A percentile compares a stretch with the other conserved stretches of the same genome.
Evolutionary conservation across 1,284 basidiomycete genomes (phyloP).

Genomic region (Boletus sp.): DNA sequence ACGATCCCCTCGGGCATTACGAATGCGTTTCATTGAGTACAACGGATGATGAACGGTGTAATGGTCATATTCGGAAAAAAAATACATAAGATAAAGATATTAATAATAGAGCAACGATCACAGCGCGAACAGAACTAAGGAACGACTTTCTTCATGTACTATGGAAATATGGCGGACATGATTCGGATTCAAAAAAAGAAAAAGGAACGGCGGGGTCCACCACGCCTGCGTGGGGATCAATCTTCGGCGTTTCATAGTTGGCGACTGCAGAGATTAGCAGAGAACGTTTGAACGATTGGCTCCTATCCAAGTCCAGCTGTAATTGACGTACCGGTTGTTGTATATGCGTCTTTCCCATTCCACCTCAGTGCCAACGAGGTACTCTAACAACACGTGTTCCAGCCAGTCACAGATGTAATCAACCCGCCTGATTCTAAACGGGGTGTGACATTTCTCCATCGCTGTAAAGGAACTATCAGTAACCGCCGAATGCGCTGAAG

Average conservation of each 20-base stretch:
- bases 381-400: slow-evolving; percentile 30
- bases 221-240: slow-evolving; percentile 3
- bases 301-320: background rate
- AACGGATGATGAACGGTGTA: slow-evolving; percentile 12
- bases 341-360: slow-evolving; percentile 35
- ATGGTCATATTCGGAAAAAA: background rate
- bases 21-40: background rate
- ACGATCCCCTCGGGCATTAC: background rate
- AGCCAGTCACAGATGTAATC: slow-evolving; percentile 35
- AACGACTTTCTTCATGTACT: background rate
- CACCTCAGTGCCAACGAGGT: slow-evolving; percentile 28
- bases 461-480: slow-evolving; percentile 15
- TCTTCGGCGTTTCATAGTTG: background rate
- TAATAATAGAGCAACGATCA: background rate
- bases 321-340: slow-evolving; percentile 24
- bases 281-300: background rate
- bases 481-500: background rate
- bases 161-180: background rate
- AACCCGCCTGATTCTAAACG: slow-evolving; percentile 32
- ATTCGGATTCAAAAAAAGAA: background rate
- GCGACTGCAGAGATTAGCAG: slow-evolving; percentile 8
- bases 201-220: background rate
- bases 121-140: slow-evolving; percentile 1
- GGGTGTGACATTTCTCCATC: slow-evolving; percentile 36
- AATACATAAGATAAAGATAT: slow-evolving; percentile 4